A percentile compares a stretch with the other conserved stretches of the same genome.
Conservation (phyloP, 225 moss, liverwort and hornwort species). For the Pseudisothecium myosuroides region DNA sequence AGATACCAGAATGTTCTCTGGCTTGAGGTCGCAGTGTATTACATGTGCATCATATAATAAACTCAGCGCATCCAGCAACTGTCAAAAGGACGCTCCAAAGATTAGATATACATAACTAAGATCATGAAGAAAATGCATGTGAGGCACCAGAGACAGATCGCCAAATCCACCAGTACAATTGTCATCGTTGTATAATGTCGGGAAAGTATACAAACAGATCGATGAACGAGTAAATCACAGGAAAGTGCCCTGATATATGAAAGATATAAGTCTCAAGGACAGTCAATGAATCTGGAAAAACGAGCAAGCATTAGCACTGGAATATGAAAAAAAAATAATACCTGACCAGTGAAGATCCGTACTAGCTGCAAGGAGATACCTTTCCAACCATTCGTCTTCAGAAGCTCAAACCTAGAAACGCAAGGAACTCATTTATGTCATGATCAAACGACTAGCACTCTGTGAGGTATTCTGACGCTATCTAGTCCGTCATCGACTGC, state of each 20-base stretch:
- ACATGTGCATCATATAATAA: conserved; percentile 63
- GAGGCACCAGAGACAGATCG: not conserved
- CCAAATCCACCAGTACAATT: not conserved
- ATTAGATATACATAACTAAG: not conserved
- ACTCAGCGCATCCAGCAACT: conserved; percentile 69
- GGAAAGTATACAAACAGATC: not conserved
- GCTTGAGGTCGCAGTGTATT: conserved; percentile 84
- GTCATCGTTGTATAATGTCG: not conserved
- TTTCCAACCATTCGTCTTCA: conserved; percentile 64
- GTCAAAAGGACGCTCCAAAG: not conserved
- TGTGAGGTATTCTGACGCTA: not conserved
- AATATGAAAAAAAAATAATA: not conserved
- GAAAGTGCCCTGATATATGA: not conserved
- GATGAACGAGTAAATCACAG: not conserved
- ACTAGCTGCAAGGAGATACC: conserved; percentile 72
- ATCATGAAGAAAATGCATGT: not conserved
- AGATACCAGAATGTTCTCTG: conserved; percentile 73
- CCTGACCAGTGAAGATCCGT: conserved; percentile 63
- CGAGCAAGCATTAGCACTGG: not conserved
- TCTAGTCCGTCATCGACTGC: not conserved
- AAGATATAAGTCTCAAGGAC: not conserved
- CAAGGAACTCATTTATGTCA: not conserved
- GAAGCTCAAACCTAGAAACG: conserved; percentile 58
- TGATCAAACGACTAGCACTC: not conserved
- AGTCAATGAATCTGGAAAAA: not conserved